phyloP scores from a whole-genome alignment of 257 asterid genomes.

The Solanum habrochaites region DNA sequence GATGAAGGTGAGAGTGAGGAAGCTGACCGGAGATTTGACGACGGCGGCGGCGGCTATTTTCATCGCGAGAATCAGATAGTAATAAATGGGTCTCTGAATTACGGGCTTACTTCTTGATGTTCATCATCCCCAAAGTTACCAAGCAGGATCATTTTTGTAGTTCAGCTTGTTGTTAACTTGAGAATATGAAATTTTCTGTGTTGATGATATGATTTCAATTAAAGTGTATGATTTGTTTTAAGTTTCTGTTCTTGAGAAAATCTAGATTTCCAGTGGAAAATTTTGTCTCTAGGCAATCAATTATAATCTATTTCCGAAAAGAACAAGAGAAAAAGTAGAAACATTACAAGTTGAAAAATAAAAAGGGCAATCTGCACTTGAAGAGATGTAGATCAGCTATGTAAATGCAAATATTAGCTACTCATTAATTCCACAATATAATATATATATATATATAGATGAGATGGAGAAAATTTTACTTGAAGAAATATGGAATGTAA shows the following conservation, averaged over 20 bases:
- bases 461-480: too few relatives aligned
- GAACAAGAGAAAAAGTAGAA: background rate
- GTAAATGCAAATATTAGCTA: too few relatives aligned
- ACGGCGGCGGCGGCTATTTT: background rate
- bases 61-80: background rate
- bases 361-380: background rate
- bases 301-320: background rate
- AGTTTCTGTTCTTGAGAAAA: background rate
- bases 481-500: too few relatives aligned
- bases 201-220: background rate
- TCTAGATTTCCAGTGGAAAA: background rate
- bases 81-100: background rate
- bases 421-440: too few relatives aligned
- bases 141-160: background rate
- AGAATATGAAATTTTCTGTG: background rate
- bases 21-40: background rate
- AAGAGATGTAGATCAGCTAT: too few relatives aligned
- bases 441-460: too few relatives aligned
- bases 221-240: background rate
- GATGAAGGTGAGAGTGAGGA: conserved; percentile 22
- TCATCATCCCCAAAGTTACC: background rate
- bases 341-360: background rate
- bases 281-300: background rate
- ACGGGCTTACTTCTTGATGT: background rate
- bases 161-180: background rate